Base-by-base conservation (phyloP, 148 eudicot species). In the Fagopyrum tataricum region DNA sequence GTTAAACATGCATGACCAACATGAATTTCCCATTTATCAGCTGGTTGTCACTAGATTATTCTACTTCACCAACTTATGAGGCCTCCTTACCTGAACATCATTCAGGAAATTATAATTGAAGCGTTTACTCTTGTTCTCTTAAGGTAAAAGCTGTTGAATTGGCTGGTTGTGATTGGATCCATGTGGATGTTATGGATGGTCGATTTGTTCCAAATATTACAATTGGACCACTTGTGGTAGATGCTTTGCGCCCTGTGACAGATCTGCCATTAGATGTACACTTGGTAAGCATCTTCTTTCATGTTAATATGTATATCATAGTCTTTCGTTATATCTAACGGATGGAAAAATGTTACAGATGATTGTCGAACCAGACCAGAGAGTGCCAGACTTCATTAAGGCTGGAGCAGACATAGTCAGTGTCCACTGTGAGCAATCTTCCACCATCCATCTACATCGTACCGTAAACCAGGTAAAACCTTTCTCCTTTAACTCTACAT, bases 141-240 rank as follows among this genome's bases (percentile, higher is more conserved):
- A 77, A 95, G 99, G 97, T 92, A 49, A 95, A 95, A 87, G 99
- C 97, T 70, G 92, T 92, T 47, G 97, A 95, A 78, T 71, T 88
- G 90, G 99, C 99, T 48, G 99, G 99, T 41, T 95, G 99, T 83
- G 99, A 95, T 76, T 95, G 99, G 99, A 92, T 95, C 73, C 99
- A 95, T 81, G 99, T 95, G 58, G 99, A 95, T 92, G 99, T 95
- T 17, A 95, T 95, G 99, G 99, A 95, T 75, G 99, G 99, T 47
- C 96, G 93, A 6, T 95, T 95, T 84, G 99, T 95, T 55, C 99
- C 99, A 52, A 95, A 92, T 85, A 95, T 95, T 73, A 95, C 99
- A 20, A 95, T 95, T 73, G 99, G 99, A 49, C 99, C 99, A 77
- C 87, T 95, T 71, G 83, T 92, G 46, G 97, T 95, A 31, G 96